These are phyloP conservation scores for Quercus engelmannii DNA, from an alignment of 306 rosid genomes.

Conservation along the genomic window DNA sequence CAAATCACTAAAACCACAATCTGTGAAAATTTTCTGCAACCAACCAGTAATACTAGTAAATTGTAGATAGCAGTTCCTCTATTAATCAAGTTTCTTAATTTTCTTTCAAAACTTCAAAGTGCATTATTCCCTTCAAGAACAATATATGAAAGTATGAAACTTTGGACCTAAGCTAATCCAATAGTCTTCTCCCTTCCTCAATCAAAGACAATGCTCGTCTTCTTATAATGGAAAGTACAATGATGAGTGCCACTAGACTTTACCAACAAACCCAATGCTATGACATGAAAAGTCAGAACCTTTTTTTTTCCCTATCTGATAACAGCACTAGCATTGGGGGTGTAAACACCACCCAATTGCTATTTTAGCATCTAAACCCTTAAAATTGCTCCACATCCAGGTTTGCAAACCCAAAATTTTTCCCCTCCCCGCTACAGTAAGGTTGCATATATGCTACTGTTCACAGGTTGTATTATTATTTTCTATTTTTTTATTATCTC, in stretches of 20 bases:
- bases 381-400: too few species aligned
- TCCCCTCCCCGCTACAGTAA: too few species aligned
- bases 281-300: not conserved
- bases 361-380: too few species aligned
- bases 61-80: not conserved
- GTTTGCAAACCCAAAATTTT: too few species aligned
- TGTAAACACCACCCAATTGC: too few species aligned
- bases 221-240: not conserved
- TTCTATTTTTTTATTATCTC: too few species aligned
- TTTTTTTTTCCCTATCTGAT: too few species aligned
- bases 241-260: not conserved
- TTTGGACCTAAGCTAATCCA: not conserved
- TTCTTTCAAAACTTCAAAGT: not conserved
- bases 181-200: not conserved
- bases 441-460: too few species aligned
- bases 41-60: not conserved
- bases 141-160: not conserved
- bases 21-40: not conserved
- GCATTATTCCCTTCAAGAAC: not conserved
- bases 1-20: not conserved
- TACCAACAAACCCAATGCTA: not conserved
- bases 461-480: too few species aligned
- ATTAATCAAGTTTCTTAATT: not conserved
- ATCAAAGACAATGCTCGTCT: not conserved
- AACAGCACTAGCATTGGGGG: too few species aligned